A percentile compares a stretch with the other conserved stretches of the same genome.
Evolutionary conservation across 2,329 filamentous ascomycete species (phyloP).

Genomic region (Diaporthe sp.): DNA sequence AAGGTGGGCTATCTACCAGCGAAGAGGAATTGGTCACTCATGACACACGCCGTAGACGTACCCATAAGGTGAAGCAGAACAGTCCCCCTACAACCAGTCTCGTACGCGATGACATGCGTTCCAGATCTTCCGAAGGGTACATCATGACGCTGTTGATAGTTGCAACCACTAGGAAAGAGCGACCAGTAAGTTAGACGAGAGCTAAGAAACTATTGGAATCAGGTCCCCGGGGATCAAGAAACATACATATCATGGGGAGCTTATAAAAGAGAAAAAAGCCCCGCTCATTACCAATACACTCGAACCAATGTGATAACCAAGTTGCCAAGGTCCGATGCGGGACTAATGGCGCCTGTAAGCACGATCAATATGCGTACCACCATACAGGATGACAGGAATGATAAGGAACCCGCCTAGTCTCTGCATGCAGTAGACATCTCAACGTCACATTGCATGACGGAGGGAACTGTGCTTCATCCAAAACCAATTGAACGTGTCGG

Average conservation of each 20-base stretch:
- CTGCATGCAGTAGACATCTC: too few species aligned
- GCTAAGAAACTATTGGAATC: too few species aligned
- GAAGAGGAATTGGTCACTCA: too few species aligned
- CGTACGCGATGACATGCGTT: accelerated
- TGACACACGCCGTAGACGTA: not conserved
- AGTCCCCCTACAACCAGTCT: not conserved
- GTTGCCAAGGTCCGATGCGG: not conserved
- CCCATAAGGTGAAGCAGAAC: not conserved
- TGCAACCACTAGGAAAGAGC: not conserved
- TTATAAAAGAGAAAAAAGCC: not conserved
- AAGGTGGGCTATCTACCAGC: accelerated
- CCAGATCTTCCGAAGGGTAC: not conserved
- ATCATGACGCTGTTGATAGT: not conserved
- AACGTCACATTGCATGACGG: slow-evolving; percentile 15
- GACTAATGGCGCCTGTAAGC: not conserved
- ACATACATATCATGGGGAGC: accelerated
- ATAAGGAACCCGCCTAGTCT: not conserved
- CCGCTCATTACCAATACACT: not conserved
- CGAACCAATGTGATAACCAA: not conserved
- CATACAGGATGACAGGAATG: not conserved
- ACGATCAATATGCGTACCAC: not conserved
- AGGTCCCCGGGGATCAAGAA: accelerated
- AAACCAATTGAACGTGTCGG: not conserved
- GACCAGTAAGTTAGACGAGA: too few species aligned
- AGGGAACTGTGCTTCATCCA: not conserved